Conservation (phyloP, 257 asterid genomes). For the Paulownia fortunei region DNA sequence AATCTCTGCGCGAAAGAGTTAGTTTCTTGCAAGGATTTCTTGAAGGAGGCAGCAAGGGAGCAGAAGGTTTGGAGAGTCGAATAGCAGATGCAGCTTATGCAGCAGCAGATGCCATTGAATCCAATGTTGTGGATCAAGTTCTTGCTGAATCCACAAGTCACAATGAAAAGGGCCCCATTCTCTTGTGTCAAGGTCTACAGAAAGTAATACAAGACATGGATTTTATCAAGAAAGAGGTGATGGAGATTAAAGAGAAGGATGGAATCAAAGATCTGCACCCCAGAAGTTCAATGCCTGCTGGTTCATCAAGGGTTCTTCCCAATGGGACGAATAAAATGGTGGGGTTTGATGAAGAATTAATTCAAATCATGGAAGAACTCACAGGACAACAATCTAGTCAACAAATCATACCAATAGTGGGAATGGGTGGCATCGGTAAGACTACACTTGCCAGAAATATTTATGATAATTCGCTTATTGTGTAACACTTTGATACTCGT, state of each 20-base stretch:
- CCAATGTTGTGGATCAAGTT: neutral
- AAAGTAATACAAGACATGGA: conserved; percentile 1
- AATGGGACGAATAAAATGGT: neutral
- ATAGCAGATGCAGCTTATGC: neutral
- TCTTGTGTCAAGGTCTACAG: neutral
- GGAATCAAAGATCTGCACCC: neutral
- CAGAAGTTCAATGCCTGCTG: neutral
- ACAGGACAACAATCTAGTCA: neutral
- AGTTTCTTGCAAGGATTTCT: neutral
- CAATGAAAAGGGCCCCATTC: neutral
- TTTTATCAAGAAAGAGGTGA: neutral
- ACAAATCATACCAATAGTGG: conserved; percentile 1
- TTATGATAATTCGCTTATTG: neutral
- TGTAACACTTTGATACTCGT: neutral
- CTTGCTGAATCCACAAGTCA: neutral
- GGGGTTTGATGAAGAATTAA: neutral
- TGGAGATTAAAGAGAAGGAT: neutral
- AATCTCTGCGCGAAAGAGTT: neutral
- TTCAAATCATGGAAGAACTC: neutral
- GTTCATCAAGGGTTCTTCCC: neutral
- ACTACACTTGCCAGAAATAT: neutral
- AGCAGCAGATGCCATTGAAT: neutral
- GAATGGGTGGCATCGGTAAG: conserved; percentile 32
- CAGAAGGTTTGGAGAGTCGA: no score
- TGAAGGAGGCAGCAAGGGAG: no score